phyloP scores from a whole-genome alignment of 2,329 filamentous ascomycete genomes.

The Pseudogymnoascus sp. region DNA sequence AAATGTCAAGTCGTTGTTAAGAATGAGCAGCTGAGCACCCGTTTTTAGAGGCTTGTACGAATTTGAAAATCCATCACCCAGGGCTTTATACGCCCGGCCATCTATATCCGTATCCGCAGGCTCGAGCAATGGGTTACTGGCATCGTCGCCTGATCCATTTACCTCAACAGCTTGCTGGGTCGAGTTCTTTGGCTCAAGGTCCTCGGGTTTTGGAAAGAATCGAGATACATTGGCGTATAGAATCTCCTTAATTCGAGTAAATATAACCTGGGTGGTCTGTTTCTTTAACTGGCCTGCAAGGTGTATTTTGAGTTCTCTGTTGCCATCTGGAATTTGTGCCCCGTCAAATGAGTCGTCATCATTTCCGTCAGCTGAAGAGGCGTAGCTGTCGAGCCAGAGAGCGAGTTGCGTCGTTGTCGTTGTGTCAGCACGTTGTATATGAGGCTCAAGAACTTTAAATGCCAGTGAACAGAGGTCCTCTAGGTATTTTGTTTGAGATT shows the following conservation, averaged over 20 bases:
- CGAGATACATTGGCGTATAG: constrained; percentile 46
- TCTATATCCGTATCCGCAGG: constrained; percentile 10
- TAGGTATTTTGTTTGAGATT: not conserved
- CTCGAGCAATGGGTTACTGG: not conserved
- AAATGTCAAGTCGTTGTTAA: constrained; percentile 12
- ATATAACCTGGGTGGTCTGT: constrained; percentile 41
- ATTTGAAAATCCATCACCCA: constrained; percentile 9
- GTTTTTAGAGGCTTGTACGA: constrained; percentile 14
- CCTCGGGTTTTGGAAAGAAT: constrained; percentile 8
- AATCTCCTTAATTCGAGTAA: constrained; percentile 18
- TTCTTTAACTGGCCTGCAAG: constrained; percentile 54
- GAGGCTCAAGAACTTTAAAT: not conserved
- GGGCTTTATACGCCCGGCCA: not conserved
- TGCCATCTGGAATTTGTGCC: constrained; percentile 59
- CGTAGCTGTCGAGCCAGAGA: constrained; percentile 6
- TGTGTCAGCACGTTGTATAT: constrained; percentile 1
- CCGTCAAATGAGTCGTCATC: constrained; percentile 38
- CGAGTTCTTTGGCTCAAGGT: constrained; percentile 8
- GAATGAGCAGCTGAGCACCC: constrained; percentile 13
- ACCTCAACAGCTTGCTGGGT: not conserved
- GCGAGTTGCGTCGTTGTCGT: constrained; percentile 3
- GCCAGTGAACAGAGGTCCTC: constrained; percentile 3
- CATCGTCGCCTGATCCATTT: not conserved
- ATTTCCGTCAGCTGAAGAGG: constrained; percentile 17
- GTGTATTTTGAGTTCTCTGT: constrained; percentile 55